Conservation (phyloP, 2,329 filamentous ascomycete genomes). For the Fusarium xyrophilum region DNA sequence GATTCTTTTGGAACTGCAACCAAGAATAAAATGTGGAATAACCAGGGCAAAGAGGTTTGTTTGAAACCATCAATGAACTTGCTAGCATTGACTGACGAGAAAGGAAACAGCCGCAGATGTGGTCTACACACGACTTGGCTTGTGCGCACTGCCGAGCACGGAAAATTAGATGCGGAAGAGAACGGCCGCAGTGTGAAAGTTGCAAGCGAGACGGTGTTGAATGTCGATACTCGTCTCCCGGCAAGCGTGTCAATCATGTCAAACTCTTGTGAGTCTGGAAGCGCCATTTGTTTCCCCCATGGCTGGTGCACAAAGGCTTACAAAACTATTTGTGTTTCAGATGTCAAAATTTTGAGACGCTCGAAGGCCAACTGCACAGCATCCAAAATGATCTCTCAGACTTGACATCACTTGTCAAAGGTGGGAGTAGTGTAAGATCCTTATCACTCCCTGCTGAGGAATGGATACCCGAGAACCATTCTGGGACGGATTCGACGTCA, state of each 20-base stretch:
- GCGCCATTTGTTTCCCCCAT: neutral
- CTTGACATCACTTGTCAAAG: conserved; percentile 38
- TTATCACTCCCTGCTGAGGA: conserved; percentile 15
- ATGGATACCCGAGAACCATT: conserved; percentile 6
- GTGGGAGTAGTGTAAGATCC: conserved; percentile 17
- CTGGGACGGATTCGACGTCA: neutral
- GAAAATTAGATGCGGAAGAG: conserved; percentile 41
- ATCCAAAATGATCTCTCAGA: conserved; percentile 41
- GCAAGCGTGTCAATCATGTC: conserved; percentile 42
- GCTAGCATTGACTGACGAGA: conserved; percentile 15
- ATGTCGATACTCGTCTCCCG: conserved; percentile 41
- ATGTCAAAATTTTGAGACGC: conserved; percentile 41
- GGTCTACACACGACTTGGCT: conserved; percentile 41
- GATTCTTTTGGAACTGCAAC: neutral
- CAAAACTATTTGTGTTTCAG: conserved; percentile 27
- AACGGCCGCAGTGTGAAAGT: conserved; percentile 41
- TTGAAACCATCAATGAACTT: neutral
- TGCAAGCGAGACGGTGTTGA: conserved; percentile 43
- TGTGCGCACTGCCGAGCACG: conserved; percentile 41
- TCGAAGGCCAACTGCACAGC: conserved; percentile 39
- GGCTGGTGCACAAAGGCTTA: conserved; percentile 27
- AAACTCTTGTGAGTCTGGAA: conserved; percentile 39
- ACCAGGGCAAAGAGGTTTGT: conserved; percentile 39
- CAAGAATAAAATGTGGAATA: conserved; percentile 37
- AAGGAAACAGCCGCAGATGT: conserved; percentile 38